Percentiles rank a stretch among this genome's conserved stretches.
Evolutionary conservation across 2,329 filamentous ascomycete genomes (phyloP).

Genomic region (Nectriaceae sp.): DNA sequence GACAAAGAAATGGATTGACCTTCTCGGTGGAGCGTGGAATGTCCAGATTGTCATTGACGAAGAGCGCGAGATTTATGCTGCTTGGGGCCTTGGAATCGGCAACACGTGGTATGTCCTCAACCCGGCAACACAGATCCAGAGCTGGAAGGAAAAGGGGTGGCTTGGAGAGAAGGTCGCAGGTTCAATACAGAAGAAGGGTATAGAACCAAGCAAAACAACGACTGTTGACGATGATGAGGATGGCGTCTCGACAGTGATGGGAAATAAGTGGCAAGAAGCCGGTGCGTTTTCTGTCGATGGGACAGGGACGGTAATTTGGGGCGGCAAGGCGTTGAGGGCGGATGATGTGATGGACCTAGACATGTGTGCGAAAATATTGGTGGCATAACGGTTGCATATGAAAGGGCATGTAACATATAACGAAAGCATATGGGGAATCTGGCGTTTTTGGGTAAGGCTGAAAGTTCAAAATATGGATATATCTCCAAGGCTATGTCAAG

Average conservation of each 20-base stretch:
- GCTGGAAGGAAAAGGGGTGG: slow-evolving; percentile 58
- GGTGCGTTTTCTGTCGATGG: slow-evolving; percentile 54
- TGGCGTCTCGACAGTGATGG: slow-evolving; percentile 47
- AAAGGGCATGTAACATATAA: too few relatives aligned
- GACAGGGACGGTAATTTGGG: slow-evolving; percentile 52
- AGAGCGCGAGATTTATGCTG: slow-evolving; percentile 57
- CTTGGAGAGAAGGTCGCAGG: slow-evolving; percentile 52
- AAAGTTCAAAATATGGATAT: too few relatives aligned
- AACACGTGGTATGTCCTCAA: slow-evolving; percentile 55
- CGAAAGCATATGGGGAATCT: not conserved
- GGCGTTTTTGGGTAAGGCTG: too few relatives aligned
- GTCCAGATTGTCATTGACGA: slow-evolving; percentile 59
- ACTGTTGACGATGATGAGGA: slow-evolving; percentile 29
- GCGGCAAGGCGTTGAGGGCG: slow-evolving; percentile 47
- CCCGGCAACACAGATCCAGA: slow-evolving; percentile 52
- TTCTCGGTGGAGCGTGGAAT: slow-evolving; percentile 59
- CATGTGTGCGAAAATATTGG: slow-evolving; percentile 41
- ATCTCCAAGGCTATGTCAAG: too few relatives aligned
- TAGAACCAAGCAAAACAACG: slow-evolving; percentile 11
- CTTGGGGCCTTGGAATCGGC: slow-evolving; percentile 58
- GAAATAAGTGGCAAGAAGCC: slow-evolving; percentile 59
- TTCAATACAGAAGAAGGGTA: slow-evolving; percentile 42
- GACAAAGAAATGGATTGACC: slow-evolving; percentile 58
- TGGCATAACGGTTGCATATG: slow-evolving; percentile 21
- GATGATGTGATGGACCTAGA: slow-evolving; percentile 59